phyloP scores from a whole-genome alignment of 2,329 filamentous ascomycete species.

The Allantophomopsis cytisporea region DNA sequence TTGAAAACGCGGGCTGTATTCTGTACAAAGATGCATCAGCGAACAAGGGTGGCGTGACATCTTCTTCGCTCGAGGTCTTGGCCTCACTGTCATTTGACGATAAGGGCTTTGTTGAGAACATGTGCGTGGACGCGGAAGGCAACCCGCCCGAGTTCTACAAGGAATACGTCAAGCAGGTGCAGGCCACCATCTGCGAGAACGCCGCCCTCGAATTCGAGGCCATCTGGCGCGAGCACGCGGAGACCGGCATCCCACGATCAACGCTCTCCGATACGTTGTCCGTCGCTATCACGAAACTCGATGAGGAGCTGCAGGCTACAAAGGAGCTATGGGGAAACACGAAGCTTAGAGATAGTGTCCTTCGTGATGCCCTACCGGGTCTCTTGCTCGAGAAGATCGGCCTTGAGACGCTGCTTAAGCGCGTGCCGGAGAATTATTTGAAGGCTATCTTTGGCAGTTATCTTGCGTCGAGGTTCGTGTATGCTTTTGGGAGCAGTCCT shows the following conservation, averaged over 20 bases:
- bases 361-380: constrained; percentile 75
- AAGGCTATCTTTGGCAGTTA: constrained; percentile 94
- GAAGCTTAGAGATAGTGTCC: constrained; percentile 61
- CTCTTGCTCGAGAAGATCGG: constrained; percentile 82
- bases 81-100: constrained; percentile 94
- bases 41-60: constrained; percentile 98
- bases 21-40: constrained; percentile 96
- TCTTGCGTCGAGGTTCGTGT: constrained; percentile 89
- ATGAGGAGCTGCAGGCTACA: constrained; percentile 90
- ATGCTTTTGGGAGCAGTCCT: constrained; percentile 82
- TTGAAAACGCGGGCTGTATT: constrained; percentile 90
- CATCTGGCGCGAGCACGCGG: constrained; percentile 88
- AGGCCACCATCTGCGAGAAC: constrained; percentile 82
- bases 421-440: constrained; percentile 86
- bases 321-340: constrained; percentile 74
- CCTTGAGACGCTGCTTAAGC: constrained; percentile 70
- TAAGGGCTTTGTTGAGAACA: constrained; percentile 73
- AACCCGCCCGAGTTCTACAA: constrained; percentile 83
- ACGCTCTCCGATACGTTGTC: constrained; percentile 87
- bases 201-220: constrained; percentile 92
- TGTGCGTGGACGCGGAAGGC: constrained; percentile 74
- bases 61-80: constrained; percentile 89
- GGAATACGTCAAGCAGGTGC: constrained; percentile 82
- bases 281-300: constrained; percentile 85
- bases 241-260: constrained; percentile 66